phyloP scores from a whole-genome alignment of 139 green algal genomes.

The Picochlorum sp. region DNA sequence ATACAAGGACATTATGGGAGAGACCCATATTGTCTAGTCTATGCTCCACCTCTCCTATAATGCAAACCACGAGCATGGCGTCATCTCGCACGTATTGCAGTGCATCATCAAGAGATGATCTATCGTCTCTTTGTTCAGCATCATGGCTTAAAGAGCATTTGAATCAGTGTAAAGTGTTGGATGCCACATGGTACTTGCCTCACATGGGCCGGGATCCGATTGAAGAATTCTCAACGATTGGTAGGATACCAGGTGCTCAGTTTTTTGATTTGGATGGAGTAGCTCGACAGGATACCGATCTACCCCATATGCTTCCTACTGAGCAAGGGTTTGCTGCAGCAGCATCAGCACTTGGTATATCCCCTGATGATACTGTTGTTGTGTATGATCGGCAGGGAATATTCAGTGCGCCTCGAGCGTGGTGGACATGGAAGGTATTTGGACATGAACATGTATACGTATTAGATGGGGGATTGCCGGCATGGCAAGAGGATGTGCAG shows the following conservation, averaged over 20 bases:
- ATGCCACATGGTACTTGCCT: conserved; percentile 70
- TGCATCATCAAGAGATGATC: too few species aligned
- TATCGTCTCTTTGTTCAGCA: conserved; percentile 27
- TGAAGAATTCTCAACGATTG: conserved; percentile 44
- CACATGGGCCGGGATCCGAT: conserved; percentile 27
- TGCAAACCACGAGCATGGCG: too few species aligned
- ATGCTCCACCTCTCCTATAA: too few species aligned
- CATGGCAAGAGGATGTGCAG: conserved; percentile 51
- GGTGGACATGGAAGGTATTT: conserved; percentile 86
- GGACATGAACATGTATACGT: conserved; percentile 74
- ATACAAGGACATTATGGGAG: too few species aligned
- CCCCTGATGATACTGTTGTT: conserved; percentile 55
- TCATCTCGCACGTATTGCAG: neutral
- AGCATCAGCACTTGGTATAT: conserved; percentile 69
- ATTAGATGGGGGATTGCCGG: conserved; percentile 81
- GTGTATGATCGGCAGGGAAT: conserved; percentile 85
- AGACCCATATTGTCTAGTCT: too few species aligned
- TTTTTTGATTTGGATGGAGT: conserved; percentile 72
- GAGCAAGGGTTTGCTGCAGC: conserved; percentile 65
- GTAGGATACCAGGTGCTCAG: conserved; percentile 55
- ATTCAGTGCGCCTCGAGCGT: conserved; percentile 76
- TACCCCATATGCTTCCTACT: conserved; percentile 81
- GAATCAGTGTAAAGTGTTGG: conserved; percentile 49
- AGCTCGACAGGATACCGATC: conserved; percentile 14
- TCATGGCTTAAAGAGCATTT: conserved; percentile 47